Percentiles rank a stretch among this genome's conserved stretches.
Conservation (phyloP, 331 rosid species). For the Quercus lobata region DNA sequence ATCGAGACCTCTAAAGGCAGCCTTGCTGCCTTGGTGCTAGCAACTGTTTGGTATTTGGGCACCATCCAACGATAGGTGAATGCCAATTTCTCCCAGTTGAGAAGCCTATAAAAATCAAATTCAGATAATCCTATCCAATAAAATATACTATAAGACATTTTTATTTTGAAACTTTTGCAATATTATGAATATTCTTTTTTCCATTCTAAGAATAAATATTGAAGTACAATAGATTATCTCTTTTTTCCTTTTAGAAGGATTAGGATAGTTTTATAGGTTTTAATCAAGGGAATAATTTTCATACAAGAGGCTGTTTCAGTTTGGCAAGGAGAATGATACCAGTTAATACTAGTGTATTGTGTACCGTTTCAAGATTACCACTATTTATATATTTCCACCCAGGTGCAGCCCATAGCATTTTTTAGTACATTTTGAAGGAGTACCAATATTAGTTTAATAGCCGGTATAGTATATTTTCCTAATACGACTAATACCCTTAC, state of each 20-base stretch:
- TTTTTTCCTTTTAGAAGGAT: background rate
- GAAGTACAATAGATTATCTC: background rate
- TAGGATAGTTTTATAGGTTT: background rate
- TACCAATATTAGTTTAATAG: no score
- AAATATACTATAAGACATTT: background rate
- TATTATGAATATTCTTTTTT: no score
- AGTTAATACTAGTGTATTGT: no score
- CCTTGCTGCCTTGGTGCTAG: slow-evolving; percentile 17
- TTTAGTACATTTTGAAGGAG: no score
- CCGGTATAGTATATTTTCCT: no score
- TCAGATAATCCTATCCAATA: background rate
- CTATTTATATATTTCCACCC: no score
- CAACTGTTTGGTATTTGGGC: slow-evolving; percentile 38
- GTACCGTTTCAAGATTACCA: no score
- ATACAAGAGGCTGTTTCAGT: no score
- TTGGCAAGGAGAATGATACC: no score
- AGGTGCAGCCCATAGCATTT: no score
- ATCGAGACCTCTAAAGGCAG: slow-evolving; percentile 17
- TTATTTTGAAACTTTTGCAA: background rate
- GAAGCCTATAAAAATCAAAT: slow-evolving; percentile 19
- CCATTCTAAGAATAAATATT: background rate
- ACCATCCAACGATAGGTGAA: slow-evolving; percentile 50
- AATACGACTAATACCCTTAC: fast-evolving
- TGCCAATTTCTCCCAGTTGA: slow-evolving; percentile 66
- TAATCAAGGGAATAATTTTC: no score